Evolutionary conservation across 345 rosid species (phyloP).

Genomic region (Arabidopsis suecica): DNA sequence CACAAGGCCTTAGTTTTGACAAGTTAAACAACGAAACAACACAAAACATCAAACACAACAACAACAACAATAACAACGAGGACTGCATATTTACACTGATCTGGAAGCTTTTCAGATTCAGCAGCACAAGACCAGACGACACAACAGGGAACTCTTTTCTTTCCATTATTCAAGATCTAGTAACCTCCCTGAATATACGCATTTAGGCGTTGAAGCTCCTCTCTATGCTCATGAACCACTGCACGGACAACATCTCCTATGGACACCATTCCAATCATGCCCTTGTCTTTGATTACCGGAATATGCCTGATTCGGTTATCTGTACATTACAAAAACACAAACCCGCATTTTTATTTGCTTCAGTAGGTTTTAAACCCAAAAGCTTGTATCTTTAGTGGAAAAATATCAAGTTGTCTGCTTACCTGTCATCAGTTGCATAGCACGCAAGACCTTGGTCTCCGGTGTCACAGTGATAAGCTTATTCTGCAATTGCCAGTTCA

Average conservation of each 20-base stretch:
- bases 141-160: slow-evolving; percentile 4
- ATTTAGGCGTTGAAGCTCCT: slow-evolving; percentile 88
- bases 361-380: slow-evolving; percentile 1
- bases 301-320: slow-evolving; percentile 98
- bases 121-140: slow-evolving; percentile 15
- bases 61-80: slow-evolving; percentile 10
- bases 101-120: slow-evolving; percentile 29
- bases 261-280: slow-evolving; percentile 97
- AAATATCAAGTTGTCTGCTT: neutral
- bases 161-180: slow-evolving; percentile 49
- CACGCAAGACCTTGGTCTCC: slow-evolving; percentile 88
- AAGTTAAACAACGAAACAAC: slow-evolving; percentile 34
- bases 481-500: slow-evolving; percentile 56
- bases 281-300: slow-evolving; percentile 78
- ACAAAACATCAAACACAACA: slow-evolving; percentile 34
- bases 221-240: slow-evolving; percentile 90
- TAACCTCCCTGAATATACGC: slow-evolving; percentile 96
- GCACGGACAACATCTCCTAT: slow-evolving; percentile 99
- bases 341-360: slow-evolving; percentile 1
- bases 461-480: slow-evolving; percentile 94
- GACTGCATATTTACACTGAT: slow-evolving; percentile 32
- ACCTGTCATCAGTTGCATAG: slow-evolving; percentile 99
- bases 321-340: slow-evolving; percentile 40
- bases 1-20: slow-evolving; percentile 29
- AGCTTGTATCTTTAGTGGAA: neutral